Evolutionary conservation across 106 monocot species (phyloP).

Genomic region (Vanilla planifolia): DNA sequence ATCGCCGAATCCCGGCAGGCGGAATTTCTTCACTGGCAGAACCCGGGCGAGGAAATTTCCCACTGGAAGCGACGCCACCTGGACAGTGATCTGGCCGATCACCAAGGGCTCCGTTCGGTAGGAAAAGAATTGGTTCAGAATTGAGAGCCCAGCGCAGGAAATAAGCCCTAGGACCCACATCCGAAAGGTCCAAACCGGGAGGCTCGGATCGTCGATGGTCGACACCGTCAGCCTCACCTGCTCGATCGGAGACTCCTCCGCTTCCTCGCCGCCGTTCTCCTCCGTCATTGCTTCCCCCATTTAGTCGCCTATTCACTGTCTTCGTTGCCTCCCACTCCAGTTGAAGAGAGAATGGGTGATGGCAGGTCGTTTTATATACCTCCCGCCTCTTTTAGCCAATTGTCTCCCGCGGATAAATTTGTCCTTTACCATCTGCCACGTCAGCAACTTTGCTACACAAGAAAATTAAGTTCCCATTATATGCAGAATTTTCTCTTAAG

Average conservation of each 20-base stretch:
- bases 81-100: slow-evolving; percentile 90
- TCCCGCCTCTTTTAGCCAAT: no score
- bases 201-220: slow-evolving; percentile 69
- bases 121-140: slow-evolving; percentile 95
- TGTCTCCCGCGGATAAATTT: no score
- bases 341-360: no score
- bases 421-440: no score
- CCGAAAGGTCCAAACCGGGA: slow-evolving; percentile 93
- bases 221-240: slow-evolving; percentile 76
- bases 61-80: slow-evolving; percentile 83
- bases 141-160: slow-evolving; percentile 69
- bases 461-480: no score
- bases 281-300: not conserved
- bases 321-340: no score
- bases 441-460: no score
- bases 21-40: slow-evolving; percentile 55
- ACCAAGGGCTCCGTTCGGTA: slow-evolving; percentile 85
- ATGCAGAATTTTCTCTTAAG: no score
- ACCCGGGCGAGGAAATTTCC: slow-evolving; percentile 62
- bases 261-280: slow-evolving; percentile 14
- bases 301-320: no score
- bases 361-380: no score
- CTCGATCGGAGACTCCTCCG: slow-evolving; percentile 85
- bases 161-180: slow-evolving; percentile 90
- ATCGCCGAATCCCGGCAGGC: slow-evolving; percentile 43